Evolutionary conservation across 768 basidiomycete species (phyloP).

Genomic region (Leccinum subtestaceum): DNA sequence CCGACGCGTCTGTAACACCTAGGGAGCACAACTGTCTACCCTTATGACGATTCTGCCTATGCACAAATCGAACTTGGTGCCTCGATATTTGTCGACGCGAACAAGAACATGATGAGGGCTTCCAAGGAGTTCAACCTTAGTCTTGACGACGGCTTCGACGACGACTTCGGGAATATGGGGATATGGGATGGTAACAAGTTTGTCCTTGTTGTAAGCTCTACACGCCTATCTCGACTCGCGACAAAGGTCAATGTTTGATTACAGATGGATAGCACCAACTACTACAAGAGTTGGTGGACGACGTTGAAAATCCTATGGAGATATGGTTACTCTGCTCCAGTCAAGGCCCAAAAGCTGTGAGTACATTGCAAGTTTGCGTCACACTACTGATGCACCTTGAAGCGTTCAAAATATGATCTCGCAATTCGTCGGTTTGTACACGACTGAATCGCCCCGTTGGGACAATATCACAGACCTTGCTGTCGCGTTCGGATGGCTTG

Average conservation of each 20-base stretch:
- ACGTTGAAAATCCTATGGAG: constrained; percentile 72
- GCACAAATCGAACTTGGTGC: constrained; percentile 80
- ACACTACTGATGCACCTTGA: constrained; percentile 2
- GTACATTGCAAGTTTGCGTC: constrained; percentile 11
- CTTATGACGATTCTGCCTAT: constrained; percentile 57
- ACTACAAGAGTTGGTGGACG: constrained; percentile 58
- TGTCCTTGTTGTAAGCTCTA: constrained; percentile 53
- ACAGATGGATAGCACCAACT: constrained; percentile 42
- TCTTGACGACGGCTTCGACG: constrained; percentile 44
- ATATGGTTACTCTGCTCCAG: constrained; percentile 67
- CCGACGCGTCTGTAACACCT: constrained; percentile 5
- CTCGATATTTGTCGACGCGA: constrained; percentile 78
- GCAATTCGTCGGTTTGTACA: constrained; percentile 55
- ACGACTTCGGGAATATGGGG: constrained; percentile 48
- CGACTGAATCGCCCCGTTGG: constrained; percentile 55
- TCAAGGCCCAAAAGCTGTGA: constrained; percentile 54
- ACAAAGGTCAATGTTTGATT: constrained; percentile 1
- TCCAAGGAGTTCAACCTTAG: constrained; percentile 76
- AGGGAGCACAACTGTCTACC: constrained; percentile 81
- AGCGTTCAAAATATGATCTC: constrained; percentile 59
- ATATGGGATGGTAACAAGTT: constrained; percentile 85
- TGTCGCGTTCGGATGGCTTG: constrained; percentile 47
- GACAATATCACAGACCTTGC: constrained; percentile 58
- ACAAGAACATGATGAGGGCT: constrained; percentile 73
- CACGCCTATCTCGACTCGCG: background rate